A percentile compares a stretch with the other conserved stretches of the same genome.
phyloP scores from a whole-genome alignment of 164 flowering plant genomes.

The Piper longum region DNA sequence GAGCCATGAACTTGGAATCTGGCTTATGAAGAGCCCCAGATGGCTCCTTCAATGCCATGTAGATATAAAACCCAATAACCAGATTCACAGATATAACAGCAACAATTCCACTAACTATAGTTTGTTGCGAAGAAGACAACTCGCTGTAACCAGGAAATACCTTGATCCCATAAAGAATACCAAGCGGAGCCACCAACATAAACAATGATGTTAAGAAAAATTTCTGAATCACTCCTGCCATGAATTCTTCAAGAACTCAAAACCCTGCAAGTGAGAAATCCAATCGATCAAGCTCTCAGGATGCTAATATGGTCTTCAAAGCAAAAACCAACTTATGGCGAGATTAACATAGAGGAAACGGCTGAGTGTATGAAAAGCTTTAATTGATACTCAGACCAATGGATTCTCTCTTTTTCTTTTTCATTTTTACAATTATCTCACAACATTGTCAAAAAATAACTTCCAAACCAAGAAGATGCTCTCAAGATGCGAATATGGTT shows the following conservation, averaged over 20 bases:
- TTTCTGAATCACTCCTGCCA: constrained; percentile 1
- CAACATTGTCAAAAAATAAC: too few relatives aligned
- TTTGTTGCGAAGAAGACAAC: constrained; percentile 39
- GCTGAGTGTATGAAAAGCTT: too few relatives aligned
- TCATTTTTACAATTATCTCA: too few relatives aligned
- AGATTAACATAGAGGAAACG: too few relatives aligned
- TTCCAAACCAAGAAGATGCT: too few relatives aligned
- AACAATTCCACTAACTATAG: constrained; percentile 63
- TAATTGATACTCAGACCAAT: too few relatives aligned
- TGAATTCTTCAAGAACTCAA: background rate
- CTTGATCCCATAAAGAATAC: constrained; percentile 6
- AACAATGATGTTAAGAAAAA: constrained; percentile 4
- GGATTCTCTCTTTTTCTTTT: too few relatives aligned
- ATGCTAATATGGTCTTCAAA: too few relatives aligned
- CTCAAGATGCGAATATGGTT: too few relatives aligned
- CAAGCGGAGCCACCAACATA: constrained; percentile 8
- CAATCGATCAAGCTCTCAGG: too few relatives aligned
- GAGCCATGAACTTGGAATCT: constrained; percentile 65
- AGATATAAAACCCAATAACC: constrained; percentile 63
- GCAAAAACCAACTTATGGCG: too few relatives aligned
- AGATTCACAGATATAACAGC: constrained; percentile 76
- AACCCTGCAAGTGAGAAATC: too few relatives aligned
- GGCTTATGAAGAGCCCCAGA: constrained; percentile 49
- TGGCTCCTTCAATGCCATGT: constrained; percentile 78
- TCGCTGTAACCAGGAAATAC: constrained; percentile 6